phyloP scores from a whole-genome alignment of 345 rosid species.

The Reutealis trisperma region DNA sequence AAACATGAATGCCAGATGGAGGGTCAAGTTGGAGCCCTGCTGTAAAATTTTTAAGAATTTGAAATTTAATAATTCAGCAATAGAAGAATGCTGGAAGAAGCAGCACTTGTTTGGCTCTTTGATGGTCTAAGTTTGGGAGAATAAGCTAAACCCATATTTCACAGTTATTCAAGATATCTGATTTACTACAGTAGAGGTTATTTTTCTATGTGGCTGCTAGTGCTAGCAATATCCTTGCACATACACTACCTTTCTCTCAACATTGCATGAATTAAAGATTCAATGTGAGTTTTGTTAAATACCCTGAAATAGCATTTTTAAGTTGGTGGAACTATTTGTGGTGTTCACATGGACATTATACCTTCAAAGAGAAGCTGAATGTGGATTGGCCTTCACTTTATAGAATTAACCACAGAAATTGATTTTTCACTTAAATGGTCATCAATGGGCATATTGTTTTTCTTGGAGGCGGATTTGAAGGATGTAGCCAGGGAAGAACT shows the following conservation, averaged over 20 bases:
- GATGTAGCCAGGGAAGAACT: not conserved
- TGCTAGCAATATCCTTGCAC: not conserved
- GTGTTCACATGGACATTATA: not conserved
- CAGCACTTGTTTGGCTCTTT: not conserved
- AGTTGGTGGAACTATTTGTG: not conserved
- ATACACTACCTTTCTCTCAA: not conserved
- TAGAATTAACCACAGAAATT: not conserved
- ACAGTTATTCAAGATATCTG: not conserved
- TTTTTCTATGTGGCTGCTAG: not conserved
- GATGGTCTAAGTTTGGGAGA: not conserved
- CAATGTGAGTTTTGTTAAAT: not conserved
- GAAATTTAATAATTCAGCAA: not conserved
- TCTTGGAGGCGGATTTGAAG: not conserved
- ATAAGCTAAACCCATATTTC: not conserved
- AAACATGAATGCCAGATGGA: not conserved
- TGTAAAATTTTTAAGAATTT: not conserved
- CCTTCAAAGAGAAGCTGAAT: not conserved
- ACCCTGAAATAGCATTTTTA: not conserved
- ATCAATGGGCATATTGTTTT: not conserved
- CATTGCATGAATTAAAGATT: not conserved
- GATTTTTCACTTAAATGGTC: not conserved
- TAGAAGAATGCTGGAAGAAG: not conserved
- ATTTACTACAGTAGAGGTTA: not conserved
- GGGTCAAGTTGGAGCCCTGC: not conserved
- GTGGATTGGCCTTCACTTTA: not conserved